A percentile compares a stretch with the other conserved stretches of the same genome.
These are phyloP conservation scores for Pisolithus orientalis DNA, from an alignment of 768 basidiomycete genomes.

Conservation along the genomic window DNA sequence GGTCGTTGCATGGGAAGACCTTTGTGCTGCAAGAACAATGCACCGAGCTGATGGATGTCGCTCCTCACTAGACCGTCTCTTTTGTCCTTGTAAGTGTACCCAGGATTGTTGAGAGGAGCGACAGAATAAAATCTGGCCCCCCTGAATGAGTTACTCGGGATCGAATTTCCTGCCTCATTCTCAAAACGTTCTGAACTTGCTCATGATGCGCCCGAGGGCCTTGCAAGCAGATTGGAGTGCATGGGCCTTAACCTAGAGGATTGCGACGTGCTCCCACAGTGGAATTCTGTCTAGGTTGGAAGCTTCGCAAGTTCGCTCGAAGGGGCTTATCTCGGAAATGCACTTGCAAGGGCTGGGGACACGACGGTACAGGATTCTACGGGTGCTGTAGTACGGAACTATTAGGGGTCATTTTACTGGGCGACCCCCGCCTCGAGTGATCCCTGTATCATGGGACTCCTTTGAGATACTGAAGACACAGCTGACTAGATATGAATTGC, in stretches of 20 bases:
- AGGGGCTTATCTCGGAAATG: neutral
- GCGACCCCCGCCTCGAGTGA: neutral
- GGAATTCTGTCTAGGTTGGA: neutral
- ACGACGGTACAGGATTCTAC: neutral
- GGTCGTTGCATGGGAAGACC: neutral
- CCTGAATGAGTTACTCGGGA: too few relatives aligned
- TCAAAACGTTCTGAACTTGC: neutral
- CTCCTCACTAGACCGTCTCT: neutral
- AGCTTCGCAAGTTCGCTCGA: neutral
- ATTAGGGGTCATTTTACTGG: neutral
- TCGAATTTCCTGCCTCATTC: too few relatives aligned
- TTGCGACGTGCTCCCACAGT: neutral
- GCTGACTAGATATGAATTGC: neutral
- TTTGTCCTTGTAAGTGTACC: neutral
- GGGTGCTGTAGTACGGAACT: neutral
- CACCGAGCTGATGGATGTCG: too few relatives aligned
- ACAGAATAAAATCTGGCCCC: too few relatives aligned
- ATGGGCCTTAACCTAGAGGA: neutral
- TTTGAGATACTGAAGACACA: neutral
- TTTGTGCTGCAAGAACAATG: neutral
- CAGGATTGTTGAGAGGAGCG: too few relatives aligned
- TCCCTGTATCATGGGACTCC: neutral
- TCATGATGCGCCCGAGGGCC: neutral
- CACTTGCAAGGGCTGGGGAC: neutral
- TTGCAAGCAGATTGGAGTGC: neutral